Evolutionary conservation across 1,284 basidiomycete species (phyloP).

Genomic region (Tylopilus sp.): DNA sequence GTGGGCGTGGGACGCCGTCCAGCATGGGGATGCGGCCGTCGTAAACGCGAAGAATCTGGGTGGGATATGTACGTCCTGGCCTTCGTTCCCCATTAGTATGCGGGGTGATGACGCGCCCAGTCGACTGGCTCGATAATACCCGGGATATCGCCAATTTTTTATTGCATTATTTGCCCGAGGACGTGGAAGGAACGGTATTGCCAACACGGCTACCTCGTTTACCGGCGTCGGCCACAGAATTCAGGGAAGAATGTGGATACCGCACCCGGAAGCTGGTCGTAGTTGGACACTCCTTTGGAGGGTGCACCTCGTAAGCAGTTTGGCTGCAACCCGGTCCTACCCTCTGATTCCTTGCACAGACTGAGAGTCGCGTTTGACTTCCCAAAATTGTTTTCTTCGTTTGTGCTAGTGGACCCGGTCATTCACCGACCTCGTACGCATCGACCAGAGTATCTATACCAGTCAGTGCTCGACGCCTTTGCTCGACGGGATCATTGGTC

Average conservation of each 20-base stretch:
- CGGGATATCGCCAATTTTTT: conserved; percentile 74
- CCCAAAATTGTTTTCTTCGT: conserved; percentile 65
- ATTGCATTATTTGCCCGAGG: conserved; percentile 52
- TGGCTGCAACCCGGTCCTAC: neutral
- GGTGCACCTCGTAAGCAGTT: conserved; percentile 56
- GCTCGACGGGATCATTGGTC: conserved; percentile 61
- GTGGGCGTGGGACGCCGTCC: conserved; percentile 73
- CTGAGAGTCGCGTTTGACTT: conserved; percentile 55
- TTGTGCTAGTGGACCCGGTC: conserved; percentile 80
- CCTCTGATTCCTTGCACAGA: conserved; percentile 37
- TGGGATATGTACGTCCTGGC: conserved; percentile 45
- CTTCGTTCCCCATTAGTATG: neutral
- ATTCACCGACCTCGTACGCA: conserved; percentile 38
- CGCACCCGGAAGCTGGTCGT: conserved; percentile 49
- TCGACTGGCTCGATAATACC: conserved; percentile 64
- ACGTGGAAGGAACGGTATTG: conserved; percentile 32
- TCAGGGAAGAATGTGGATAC: conserved; percentile 45
- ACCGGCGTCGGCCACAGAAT: conserved; percentile 37
- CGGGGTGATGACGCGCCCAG: conserved; percentile 33
- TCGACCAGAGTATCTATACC: conserved; percentile 10
- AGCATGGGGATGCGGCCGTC: conserved; percentile 71
- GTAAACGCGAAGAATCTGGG: conserved; percentile 56
- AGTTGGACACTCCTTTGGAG: conserved; percentile 81
- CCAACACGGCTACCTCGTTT: conserved; percentile 50
- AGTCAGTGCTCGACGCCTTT: conserved; percentile 47